Evolutionary conservation across 2,329 filamentous ascomycete genomes (phyloP), one percentile per base, ranked within the genome.

Genomic region (Ophiostoma australiae): DNA sequence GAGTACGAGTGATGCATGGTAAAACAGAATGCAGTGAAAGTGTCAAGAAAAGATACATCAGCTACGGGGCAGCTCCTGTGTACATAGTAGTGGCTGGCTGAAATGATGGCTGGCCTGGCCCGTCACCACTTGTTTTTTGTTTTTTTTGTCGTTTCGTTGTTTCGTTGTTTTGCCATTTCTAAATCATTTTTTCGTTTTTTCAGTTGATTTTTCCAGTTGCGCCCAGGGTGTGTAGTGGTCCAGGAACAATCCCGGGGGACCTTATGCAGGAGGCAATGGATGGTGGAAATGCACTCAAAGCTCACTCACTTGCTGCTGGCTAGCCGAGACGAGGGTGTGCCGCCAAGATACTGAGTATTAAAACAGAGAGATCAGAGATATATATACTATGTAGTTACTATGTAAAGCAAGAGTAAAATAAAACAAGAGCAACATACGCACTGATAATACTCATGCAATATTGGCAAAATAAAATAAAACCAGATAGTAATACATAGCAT

Each of bases 191-290:
- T 3, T 65, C 7, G 31, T 35, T 65, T 66, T 66, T 66, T 20
- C 63, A 66, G 63, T 39, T 39, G 35, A 37, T 37, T 66, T 66
- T 66, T 66, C 63, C 63, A 66, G 63, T 66, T 66, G 63, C 58
- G 20, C 10, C 58, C 63, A 66, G 63, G 33, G 63, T 37, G 58
- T 65, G 63, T 66, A 23, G 63, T 39, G 63, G 63, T 23, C 63
- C 63, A 66, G 58, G 58, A 39, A 66, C 63, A 39, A 35, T 39
- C 35, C 63, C 63, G 63, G 63, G 61, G 63, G 33, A 10, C 15
- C 11, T 66, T 33, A 66, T 66, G 63, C 63, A 66, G 63, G 63
- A 66, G 63, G 63, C 63, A 35, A 20, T 35, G 63, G 63, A 39
- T 66, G 63, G 35, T 65, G 61, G 58, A 63, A 63, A 58, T 27